These are phyloP conservation scores for Malus hybrid DNA, from an alignment of 331 rosid species.

Conservation along the genomic window DNA sequence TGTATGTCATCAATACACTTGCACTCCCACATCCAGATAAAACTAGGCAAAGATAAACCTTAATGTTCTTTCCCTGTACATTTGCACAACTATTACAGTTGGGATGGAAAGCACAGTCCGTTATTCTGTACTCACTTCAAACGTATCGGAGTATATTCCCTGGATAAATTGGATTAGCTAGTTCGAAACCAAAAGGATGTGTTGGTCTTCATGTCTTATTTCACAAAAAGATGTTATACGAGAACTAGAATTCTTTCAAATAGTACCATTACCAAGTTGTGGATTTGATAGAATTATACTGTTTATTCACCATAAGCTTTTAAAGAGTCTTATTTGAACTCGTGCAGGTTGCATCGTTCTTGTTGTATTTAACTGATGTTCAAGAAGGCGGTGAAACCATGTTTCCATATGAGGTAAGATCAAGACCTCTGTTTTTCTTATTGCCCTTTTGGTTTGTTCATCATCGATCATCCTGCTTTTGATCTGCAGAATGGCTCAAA, in stretches of 20 bases:
- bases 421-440: conserved; percentile 2
- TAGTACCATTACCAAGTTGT: background rate
- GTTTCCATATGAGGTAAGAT: conserved; percentile 85
- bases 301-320: background rate
- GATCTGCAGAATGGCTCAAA: conserved; percentile 66
- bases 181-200: background rate
- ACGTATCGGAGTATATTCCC: background rate
- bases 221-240: background rate
- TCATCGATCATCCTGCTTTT: conserved; percentile 10
- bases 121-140: background rate
- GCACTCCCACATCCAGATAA: background rate
- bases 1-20: background rate
- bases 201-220: background rate
- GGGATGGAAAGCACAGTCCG: background rate
- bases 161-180: background rate
- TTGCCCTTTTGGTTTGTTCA: background rate
- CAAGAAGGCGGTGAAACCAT: conserved; percentile 81
- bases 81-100: background rate
- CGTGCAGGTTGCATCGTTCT: conserved; percentile 70
- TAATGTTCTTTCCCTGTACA: background rate
- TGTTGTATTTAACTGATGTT: conserved; percentile 80
- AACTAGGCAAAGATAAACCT: background rate
- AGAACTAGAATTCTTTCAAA: no score
- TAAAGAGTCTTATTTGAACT: conserved; percentile 11
- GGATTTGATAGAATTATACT: background rate